phyloP scores from a whole-genome alignment of 805 yeast species.

The Teunomyces lycoperdinae region DNA sequence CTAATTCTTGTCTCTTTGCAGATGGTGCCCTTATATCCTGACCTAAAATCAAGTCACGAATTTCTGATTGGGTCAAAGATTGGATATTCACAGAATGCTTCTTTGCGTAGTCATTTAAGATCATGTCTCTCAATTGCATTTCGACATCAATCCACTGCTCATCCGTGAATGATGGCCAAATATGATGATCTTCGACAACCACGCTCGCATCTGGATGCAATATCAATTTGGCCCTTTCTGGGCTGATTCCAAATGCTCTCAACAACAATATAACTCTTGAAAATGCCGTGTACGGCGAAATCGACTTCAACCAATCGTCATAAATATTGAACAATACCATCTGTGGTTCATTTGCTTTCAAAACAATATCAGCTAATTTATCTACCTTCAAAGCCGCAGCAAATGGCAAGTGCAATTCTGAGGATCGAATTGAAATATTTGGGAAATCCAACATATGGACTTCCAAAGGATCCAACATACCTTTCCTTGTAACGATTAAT shows the following conservation, averaged over 20 bases:
- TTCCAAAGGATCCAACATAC: conserved; percentile 90
- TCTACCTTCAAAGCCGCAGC: conserved; percentile 80
- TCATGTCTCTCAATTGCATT: conserved; percentile 80
- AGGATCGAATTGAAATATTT: conserved; percentile 81
- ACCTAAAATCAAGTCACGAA: conserved; percentile 90
- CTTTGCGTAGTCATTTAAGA: conserved; percentile 78
- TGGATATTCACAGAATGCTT: conserved; percentile 83
- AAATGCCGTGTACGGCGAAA: conserved; percentile 91
- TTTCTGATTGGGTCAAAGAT: conserved; percentile 87
- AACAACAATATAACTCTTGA: conserved; percentile 81
- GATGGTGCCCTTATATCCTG: conserved; percentile 93
- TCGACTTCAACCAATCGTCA: conserved; percentile 87
- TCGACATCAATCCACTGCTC: conserved; percentile 94
- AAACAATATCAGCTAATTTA: conserved; percentile 71
- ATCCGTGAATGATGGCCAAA: conserved; percentile 89
- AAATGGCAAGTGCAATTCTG: conserved; percentile 88
- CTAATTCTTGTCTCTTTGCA: conserved; percentile 76
- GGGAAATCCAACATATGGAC: conserved; percentile 98
- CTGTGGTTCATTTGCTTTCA: conserved; percentile 87
- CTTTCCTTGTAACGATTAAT: conserved; percentile 83
- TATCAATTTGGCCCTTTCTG: conserved; percentile 71
- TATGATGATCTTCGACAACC: conserved; percentile 69
- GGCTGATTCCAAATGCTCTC: conserved; percentile 75
- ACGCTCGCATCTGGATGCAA: conserved; percentile 72
- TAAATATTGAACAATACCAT: conserved; percentile 88